Percentiles rank a stretch among this genome's conserved stretches.
Conservation (phyloP, 768 basidiomycete species). For the Hericium coralloides region DNA sequence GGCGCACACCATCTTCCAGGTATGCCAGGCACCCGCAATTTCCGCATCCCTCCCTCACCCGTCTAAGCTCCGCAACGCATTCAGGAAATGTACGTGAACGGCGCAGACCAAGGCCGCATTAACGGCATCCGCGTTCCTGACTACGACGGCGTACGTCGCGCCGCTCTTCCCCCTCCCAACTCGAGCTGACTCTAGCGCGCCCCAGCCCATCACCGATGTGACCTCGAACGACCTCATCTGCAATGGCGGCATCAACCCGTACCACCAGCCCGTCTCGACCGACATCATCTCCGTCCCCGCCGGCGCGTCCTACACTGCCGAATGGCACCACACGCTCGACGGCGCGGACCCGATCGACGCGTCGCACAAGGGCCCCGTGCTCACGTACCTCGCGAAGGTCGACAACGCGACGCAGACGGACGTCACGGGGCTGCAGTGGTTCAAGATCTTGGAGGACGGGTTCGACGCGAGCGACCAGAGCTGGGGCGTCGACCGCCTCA, state of each 20-base stretch:
- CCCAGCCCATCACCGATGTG: conserved; percentile 47
- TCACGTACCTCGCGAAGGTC: conserved; percentile 43
- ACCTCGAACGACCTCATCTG: conserved; percentile 47
- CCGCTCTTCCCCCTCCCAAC: neutral
- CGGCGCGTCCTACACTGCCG: conserved; percentile 41
- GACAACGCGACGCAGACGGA: conserved; percentile 33
- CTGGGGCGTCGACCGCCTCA: conserved; percentile 41
- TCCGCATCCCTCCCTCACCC: neutral
- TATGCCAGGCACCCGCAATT: neutral
- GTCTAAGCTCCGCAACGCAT: neutral
- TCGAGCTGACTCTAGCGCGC: neutral
- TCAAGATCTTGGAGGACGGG: conserved; percentile 45
- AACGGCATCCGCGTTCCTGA: conserved; percentile 37
- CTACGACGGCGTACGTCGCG: conserved; percentile 36
- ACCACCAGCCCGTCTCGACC: conserved; percentile 36
- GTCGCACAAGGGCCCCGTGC: conserved; percentile 43
- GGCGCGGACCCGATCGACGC: conserved; percentile 40
- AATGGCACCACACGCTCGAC: conserved; percentile 41
- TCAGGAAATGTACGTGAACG: conserved; percentile 43
- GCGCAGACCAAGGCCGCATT: conserved; percentile 37
- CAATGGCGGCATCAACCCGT: conserved; percentile 52
- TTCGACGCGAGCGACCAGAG: conserved; percentile 19
- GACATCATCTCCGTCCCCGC: conserved; percentile 41
- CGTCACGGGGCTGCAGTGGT: conserved; percentile 43
- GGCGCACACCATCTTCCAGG: neutral